These are phyloP conservation scores for Nothophytophthora sp. DNA, from an alignment of 352 stramenopile species.

Conservation along the genomic window DNA sequence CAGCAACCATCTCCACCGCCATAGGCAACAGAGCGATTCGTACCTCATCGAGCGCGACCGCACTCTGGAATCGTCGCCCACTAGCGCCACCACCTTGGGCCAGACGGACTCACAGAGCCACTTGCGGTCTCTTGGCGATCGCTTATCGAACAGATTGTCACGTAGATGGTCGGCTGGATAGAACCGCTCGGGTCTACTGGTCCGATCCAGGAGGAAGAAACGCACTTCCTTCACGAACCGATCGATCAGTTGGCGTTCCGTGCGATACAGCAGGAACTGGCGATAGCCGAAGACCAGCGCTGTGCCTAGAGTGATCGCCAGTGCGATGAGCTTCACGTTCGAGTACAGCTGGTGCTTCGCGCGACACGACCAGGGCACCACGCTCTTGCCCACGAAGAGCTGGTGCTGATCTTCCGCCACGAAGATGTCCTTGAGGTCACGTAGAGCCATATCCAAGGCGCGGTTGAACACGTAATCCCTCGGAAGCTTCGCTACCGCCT, in stretches of 20 bases:
- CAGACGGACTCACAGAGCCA: constrained; percentile 60
- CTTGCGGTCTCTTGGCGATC: constrained; percentile 40
- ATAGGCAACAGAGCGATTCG: constrained; percentile 6
- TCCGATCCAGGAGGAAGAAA: constrained; percentile 55
- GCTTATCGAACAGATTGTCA: constrained; percentile 64
- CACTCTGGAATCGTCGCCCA: constrained; percentile 63
- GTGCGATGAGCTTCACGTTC: constrained; percentile 38
- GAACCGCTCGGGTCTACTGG: constrained; percentile 31
- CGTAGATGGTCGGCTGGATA: constrained; percentile 63
- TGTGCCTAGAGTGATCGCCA: constrained; percentile 31
- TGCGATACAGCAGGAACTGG: constrained; percentile 40
- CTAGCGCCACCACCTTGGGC: constrained; percentile 53
- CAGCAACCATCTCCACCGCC: constrained; percentile 2
- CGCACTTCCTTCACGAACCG: constrained; percentile 73
- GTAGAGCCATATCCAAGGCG: constrained; percentile 58
- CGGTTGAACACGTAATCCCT: constrained; percentile 63
- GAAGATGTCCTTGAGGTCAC: constrained; percentile 53
- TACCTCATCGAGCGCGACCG: constrained; percentile 43
- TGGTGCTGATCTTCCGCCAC: constrained; percentile 46
- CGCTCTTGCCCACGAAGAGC: constrained; percentile 42
- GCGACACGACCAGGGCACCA: constrained; percentile 57
- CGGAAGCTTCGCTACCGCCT: constrained; percentile 41
- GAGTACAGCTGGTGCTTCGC: constrained; percentile 50
- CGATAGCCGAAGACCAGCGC: constrained; percentile 33
- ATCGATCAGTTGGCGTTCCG: constrained; percentile 52